Conservation (phyloP, 768 basidiomycete species). For the Lentinus tigrinus region DNA sequence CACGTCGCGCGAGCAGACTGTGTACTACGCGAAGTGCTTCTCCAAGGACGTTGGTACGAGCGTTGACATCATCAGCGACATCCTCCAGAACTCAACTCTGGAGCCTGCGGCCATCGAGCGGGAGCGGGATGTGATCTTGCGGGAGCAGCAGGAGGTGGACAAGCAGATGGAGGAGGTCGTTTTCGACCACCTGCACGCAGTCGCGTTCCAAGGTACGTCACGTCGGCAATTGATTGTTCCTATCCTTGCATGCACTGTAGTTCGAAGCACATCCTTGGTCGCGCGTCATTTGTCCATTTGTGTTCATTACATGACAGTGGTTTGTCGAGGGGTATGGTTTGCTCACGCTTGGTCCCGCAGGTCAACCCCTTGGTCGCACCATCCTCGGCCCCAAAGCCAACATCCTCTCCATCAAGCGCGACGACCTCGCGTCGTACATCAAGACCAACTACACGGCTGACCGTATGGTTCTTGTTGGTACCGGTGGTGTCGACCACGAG, state of each 20-base stretch:
- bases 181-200: constrained; percentile 95
- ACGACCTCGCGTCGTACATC: constrained; percentile 89
- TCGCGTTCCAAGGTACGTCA: constrained; percentile 90
- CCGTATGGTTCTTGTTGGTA: constrained; percentile 97
- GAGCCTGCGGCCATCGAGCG: constrained; percentile 86
- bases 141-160: constrained; percentile 99
- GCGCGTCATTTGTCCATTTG: constrained; percentile 8
- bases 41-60: constrained; percentile 87
- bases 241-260: no score
- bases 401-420: constrained; percentile 91
- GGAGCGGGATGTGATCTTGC: constrained; percentile 93
- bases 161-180: constrained; percentile 98
- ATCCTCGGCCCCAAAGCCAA: constrained; percentile 96
- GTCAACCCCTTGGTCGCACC: constrained; percentile 92
- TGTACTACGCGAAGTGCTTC: constrained; percentile 99
- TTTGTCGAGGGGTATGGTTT: no score
- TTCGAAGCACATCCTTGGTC: no score
- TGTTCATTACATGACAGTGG: no score
- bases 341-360: constrained; percentile 37
- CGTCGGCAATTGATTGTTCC: background rate
- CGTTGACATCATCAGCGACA: constrained; percentile 97
- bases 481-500: constrained; percentile 90
- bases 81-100: constrained; percentile 94
- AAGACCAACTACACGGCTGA: constrained; percentile 98
- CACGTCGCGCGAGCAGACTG: constrained; percentile 98